Conservation (phyloP, 179 eudicot genomes). For the Silene coronaria region DNA sequence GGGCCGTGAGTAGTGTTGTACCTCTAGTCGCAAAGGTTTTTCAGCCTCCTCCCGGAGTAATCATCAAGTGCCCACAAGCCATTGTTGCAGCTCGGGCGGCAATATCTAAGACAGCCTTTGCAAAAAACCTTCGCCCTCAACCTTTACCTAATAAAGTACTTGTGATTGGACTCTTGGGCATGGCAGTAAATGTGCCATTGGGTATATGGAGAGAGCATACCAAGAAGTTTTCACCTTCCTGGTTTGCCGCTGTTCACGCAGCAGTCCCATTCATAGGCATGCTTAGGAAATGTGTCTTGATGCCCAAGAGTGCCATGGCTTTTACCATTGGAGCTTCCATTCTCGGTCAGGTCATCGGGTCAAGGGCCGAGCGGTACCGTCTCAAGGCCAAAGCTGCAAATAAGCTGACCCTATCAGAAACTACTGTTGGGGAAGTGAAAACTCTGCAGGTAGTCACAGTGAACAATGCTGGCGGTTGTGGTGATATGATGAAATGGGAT, state of each 20-base stretch:
- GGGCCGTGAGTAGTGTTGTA: slow-evolving; percentile 71
- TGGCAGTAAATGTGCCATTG: slow-evolving; percentile 85
- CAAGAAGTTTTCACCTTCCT: slow-evolving; percentile 74
- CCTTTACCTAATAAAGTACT: slow-evolving; percentile 74
- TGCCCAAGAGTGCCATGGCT: slow-evolving; percentile 96
- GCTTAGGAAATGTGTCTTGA: slow-evolving; percentile 75
- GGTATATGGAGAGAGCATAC: slow-evolving; percentile 97
- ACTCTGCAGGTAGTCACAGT: slow-evolving; percentile 26
- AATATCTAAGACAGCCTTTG: slow-evolving; percentile 73
- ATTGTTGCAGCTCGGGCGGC: slow-evolving; percentile 83
- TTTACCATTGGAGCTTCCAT: slow-evolving; percentile 85
- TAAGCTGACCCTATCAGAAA: slow-evolving; percentile 21
- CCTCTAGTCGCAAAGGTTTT: slow-evolving; percentile 85
- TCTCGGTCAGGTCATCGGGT: slow-evolving; percentile 89
- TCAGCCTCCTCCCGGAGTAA: slow-evolving; percentile 76
- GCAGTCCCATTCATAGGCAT: slow-evolving; percentile 92
- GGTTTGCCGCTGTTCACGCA: slow-evolving; percentile 95
- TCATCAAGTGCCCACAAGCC: slow-evolving; percentile 62
- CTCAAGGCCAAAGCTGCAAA: slow-evolving; percentile 43
- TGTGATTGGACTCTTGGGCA: slow-evolving; percentile 69
- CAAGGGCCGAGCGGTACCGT: slow-evolving; percentile 83
- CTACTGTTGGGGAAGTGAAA: slow-evolving; percentile 19
- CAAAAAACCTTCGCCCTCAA: slow-evolving; percentile 81
- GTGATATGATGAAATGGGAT: slow-evolving; percentile 42
- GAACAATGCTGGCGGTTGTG: slow-evolving; percentile 29